Base-by-base conservation (phyloP, 2,329 filamentous ascomycete genomes). In the Knufia fluminis region DNA sequence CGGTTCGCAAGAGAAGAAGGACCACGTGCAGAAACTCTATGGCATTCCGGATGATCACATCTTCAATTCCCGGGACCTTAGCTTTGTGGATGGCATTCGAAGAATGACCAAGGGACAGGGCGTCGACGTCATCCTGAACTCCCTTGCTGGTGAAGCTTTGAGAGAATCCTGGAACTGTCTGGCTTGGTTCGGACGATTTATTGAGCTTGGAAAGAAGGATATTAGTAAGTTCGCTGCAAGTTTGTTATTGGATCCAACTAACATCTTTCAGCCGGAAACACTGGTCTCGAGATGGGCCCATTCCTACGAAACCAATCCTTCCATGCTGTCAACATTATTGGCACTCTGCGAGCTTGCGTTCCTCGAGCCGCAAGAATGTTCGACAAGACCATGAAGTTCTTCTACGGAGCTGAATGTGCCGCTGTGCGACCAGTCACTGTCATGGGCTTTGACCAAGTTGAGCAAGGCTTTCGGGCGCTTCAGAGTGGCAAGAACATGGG, bases 401-500 rank as follows among this genome's bases (percentile, higher is more conserved):
- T 44, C 20, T 19, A 12, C 3, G 22, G 8, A 3, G 41, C 20
- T 9, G 41, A 19, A 7, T 3, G 26, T n/a, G 9, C 4, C 8
- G 8, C 41, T 3, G 16, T 44, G 7, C 14, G 28, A 9, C 19
- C 19, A 8, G 16, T 31, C 16, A 16, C n/a, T 10, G 20, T 19
- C 3, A 16, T 16, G 19, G 10, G 3, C 8, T 10, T 44, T 4
- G 14, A 9, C 4, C 14, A 65, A 0, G 50, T 68, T 6, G 38
- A 54, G 2, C 53, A 54, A 1, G 66, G 64, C 0, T 55, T 70
- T 24, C 41, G 56, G 3, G 59, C 56, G 47, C 61, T 71, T 36
- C 62, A 63, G 16, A 48, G 56, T 8, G 65, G 68, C 0, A 60
- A 60, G 10, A 67, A 69, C 41, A 62, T 65, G 1, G 69, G 70